A percentile compares a stretch with the other conserved stretches of the same genome.
Conservation (phyloP, 2,329 filamentous ascomycete genomes). For the Cercospora zeina region DNA sequence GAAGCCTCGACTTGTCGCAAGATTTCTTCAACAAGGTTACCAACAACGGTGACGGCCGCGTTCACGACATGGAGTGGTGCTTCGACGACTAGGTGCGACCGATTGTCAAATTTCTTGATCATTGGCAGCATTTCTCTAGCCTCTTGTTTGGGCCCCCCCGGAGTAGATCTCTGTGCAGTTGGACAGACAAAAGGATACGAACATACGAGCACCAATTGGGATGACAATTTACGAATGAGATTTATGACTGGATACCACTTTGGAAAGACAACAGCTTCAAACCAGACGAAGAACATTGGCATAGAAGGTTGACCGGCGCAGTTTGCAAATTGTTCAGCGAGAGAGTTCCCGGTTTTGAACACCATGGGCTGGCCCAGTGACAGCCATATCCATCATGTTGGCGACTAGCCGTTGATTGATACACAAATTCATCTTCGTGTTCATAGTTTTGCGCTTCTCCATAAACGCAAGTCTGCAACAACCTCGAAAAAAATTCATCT, state of each 20-base stretch:
- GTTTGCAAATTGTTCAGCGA: neutral
- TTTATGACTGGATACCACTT: conserved; percentile 3
- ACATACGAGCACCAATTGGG: neutral
- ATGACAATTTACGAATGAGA: conserved; percentile 8
- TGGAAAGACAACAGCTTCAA: neutral
- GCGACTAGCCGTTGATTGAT: too few species aligned
- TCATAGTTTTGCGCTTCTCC: too few species aligned
- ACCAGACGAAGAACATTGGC: neutral
- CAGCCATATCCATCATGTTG: too few species aligned
- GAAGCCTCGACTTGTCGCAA: conserved; percentile 61
- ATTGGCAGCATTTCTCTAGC: conserved; percentile 1
- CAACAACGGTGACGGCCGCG: conserved; percentile 43
- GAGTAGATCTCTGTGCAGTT: conserved; percentile 18
- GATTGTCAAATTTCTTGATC: neutral
- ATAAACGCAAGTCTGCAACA: too few species aligned
- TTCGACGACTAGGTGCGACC: conserved; percentile 36
- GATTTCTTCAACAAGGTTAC: conserved; percentile 44
- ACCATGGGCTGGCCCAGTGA: too few species aligned
- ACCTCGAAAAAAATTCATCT: too few species aligned
- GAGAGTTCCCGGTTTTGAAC: too few species aligned
- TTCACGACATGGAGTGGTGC: conserved; percentile 47
- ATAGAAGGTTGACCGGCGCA: neutral
- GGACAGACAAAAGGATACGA: neutral
- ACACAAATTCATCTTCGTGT: too few species aligned
- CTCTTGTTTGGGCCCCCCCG: neutral